Base-by-base conservation (phyloP, 2,329 filamentous ascomycete species). In the Aschersonia sp. region DNA sequence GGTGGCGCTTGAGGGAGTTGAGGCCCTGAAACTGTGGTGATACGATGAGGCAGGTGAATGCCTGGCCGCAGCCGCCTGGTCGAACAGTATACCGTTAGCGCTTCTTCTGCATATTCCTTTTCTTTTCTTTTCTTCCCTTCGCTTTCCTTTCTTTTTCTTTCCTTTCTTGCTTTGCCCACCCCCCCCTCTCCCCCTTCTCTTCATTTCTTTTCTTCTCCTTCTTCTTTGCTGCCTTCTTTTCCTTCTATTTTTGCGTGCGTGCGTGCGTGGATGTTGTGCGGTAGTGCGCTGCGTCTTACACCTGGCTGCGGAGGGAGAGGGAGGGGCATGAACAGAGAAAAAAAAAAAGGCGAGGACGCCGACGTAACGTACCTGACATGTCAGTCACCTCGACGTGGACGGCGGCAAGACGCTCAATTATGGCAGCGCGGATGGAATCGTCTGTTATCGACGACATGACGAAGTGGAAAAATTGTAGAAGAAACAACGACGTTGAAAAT, bases 311-410 rank as follows among this genome's bases (percentile, higher is more conserved):
- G 22, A 22, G 22, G 4, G 22, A 22, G 22, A 22, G 22, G 22
- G 22, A 22, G 4, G 22, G 22, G 22, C 22, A 22, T 22, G 22
- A 22, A 22, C 2, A 22, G 22, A 22, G 4, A 2, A 22, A 22
- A 22, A 22, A 22, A 22, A 22, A 22, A 22, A 22, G 22, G 22
- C 22, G 22, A 22, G 22, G 22, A 22, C 2, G 22, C 22, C 22
- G 4, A 22, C 22, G 22, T 22, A 22, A 22, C 22, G 50, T 76
- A 94, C 89, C 90, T 53, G 88, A 95, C 72, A 94, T 80, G 67
- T 97, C 90, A 53, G 86, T 84, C 56, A 95, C 87, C 58, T 92
- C 82, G 53, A 95, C 87, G 67, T 94, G 78, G 31, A 74, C 73
- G 29, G 88, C 87, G 49, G 79, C 73, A 47, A 95, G 72, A 53